These are phyloP conservation scores for Echinosophora koreensis DNA, from an alignment of 306 rosid species.

Conservation along the genomic window DNA sequence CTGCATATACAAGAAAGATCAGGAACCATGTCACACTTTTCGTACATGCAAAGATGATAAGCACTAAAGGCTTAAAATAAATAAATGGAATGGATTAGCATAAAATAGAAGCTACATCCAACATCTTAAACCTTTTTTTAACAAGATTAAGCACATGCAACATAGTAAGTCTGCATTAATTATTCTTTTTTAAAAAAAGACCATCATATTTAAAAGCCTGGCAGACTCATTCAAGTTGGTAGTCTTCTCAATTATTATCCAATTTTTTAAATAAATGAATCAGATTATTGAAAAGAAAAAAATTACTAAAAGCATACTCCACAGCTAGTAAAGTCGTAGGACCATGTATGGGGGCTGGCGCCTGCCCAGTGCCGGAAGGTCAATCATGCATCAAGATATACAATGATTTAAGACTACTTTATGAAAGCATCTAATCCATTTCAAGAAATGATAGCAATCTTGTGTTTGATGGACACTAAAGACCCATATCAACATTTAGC, in stretches of 20 bases:
- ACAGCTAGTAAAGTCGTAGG: no score
- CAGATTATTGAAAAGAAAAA: not conserved
- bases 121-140: constrained; percentile 17
- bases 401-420: constrained; percentile 37
- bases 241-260: constrained; percentile 3
- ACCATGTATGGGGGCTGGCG: no score
- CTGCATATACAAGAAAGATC: constrained; percentile 56
- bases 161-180: not conserved
- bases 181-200: constrained; percentile 3
- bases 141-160: constrained; percentile 21
- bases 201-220: constrained; percentile 35
- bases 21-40: constrained; percentile 25
- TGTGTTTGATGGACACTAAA: constrained; percentile 38
- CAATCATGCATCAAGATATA: constrained; percentile 37
- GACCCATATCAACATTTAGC: constrained; percentile 20
- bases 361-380: no score
- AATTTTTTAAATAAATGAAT: not conserved
- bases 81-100: constrained; percentile 24
- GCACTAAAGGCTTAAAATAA: constrained; percentile 32
- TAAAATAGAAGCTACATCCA: constrained; percentile 17
- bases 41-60: constrained; percentile 4
- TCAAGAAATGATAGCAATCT: constrained; percentile 8
- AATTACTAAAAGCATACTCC: constrained; percentile 34
- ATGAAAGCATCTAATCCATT: constrained; percentile 14
- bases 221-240: constrained; percentile 20